Evolutionary conservation across 345 rosid genomes (phyloP).

Genomic region (Ricinus communis): DNA sequence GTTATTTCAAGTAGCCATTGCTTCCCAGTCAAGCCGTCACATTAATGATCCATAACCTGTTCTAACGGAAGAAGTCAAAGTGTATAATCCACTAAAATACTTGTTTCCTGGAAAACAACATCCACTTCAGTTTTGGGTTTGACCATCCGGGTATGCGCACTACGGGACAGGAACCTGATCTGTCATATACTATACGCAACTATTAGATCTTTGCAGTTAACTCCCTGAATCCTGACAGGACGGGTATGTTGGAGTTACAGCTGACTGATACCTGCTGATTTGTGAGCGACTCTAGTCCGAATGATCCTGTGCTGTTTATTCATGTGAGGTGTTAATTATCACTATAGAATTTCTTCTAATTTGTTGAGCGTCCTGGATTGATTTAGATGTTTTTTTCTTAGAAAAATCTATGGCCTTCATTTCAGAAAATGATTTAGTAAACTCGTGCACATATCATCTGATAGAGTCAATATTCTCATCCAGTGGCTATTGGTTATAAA

Average conservation of each 20-base stretch:
- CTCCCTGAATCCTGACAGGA: background rate
- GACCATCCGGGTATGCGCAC: constrained; percentile 3
- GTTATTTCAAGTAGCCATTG: constrained; percentile 11
- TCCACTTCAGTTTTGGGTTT: constrained; percentile 19
- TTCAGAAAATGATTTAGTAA: no score
- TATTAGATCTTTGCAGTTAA: background rate
- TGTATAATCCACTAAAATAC: constrained; percentile 1
- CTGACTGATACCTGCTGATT: no score
- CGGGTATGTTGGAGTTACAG: background rate
- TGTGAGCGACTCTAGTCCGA: no score
- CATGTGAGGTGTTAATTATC: no score
- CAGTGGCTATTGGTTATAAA: background rate
- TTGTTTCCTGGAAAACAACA: background rate
- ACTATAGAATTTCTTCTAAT: no score
- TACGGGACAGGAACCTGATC: background rate
- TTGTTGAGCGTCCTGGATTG: no score
- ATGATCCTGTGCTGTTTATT: no score
- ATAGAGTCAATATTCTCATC: no score
- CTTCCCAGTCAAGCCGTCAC: constrained; percentile 16
- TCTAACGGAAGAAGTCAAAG: constrained; percentile 5
- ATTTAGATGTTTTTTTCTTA: no score
- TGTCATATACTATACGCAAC: background rate
- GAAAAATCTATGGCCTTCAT: no score
- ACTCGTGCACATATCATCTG: no score
- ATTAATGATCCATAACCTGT: background rate